phyloP scores from a whole-genome alignment of 192 early-diverging fungal species.

The Coemansia sp. region DNA sequence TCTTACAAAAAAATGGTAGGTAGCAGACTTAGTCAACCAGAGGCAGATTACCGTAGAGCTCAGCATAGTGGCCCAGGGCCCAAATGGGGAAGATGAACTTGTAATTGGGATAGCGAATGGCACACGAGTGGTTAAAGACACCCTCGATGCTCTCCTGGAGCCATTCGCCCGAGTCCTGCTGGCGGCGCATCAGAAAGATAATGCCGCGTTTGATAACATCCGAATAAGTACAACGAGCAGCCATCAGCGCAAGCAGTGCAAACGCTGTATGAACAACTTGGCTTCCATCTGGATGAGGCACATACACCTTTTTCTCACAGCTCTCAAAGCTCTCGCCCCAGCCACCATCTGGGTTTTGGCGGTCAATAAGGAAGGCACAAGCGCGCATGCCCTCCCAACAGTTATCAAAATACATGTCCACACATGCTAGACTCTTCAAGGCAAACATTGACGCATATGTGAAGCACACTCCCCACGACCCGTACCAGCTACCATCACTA shows the following conservation, averaged over 20 bases:
- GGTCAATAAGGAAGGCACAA: slow-evolving; percentile 88
- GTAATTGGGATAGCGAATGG: slow-evolving; percentile 89
- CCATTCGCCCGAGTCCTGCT: slow-evolving; percentile 93
- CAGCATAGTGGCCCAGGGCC: slow-evolving; percentile 84
- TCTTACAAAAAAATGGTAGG: neutral
- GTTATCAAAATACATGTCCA: slow-evolving; percentile 80
- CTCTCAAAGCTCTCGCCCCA: slow-evolving; percentile 95
- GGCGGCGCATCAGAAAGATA: slow-evolving; percentile 77
- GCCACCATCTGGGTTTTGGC: slow-evolving; percentile 89
- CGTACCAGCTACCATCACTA: slow-evolving; percentile 89
- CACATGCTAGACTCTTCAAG: slow-evolving; percentile 75
- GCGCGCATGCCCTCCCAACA: slow-evolving; percentile 69
- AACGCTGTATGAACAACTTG: slow-evolving; percentile 93
- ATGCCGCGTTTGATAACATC: slow-evolving; percentile 62
- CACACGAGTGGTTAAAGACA: slow-evolving; percentile 92
- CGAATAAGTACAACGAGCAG: slow-evolving; percentile 80
- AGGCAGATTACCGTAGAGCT: slow-evolving; percentile 63
- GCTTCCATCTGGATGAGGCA: slow-evolving; percentile 57
- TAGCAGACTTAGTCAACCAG: slow-evolving; percentile 20
- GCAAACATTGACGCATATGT: slow-evolving; percentile 96
- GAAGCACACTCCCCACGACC: slow-evolving; percentile 96
- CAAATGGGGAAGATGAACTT: slow-evolving; percentile 92
- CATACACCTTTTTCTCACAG: slow-evolving; percentile 47
- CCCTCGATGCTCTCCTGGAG: slow-evolving; percentile 96
- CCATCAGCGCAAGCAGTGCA: slow-evolving; percentile 85